A percentile compares a stretch with the other conserved stretches of the same genome.
Conservation (phyloP, 352 stramenopile genomes). For the Peronospora destructor region DNA sequence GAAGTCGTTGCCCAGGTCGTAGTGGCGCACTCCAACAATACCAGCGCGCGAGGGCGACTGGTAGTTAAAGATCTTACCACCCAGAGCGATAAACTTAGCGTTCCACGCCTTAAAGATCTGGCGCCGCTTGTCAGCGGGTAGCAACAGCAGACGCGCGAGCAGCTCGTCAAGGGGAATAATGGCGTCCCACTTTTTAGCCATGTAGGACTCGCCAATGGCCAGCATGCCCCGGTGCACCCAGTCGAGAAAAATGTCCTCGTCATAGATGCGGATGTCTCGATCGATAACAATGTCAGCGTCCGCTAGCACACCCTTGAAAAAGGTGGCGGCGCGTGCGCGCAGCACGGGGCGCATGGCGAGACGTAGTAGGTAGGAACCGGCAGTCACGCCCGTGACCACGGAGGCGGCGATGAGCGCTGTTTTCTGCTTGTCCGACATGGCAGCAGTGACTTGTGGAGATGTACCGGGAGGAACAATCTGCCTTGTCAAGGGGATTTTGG, state of each 20-base stretch:
- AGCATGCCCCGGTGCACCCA: constrained; percentile 82
- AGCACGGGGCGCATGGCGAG: constrained; percentile 64
- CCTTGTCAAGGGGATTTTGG: constrained; percentile 23
- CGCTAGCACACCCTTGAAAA: constrained; percentile 77
- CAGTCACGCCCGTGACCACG: constrained; percentile 50
- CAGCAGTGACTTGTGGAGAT: constrained; percentile 1
- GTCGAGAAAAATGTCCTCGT: constrained; percentile 82
- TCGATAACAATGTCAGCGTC: constrained; percentile 77
- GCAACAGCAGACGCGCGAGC: constrained; percentile 61
- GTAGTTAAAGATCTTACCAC: constrained; percentile 82
- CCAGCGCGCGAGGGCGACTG: constrained; percentile 76
- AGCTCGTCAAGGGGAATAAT: constrained; percentile 74
- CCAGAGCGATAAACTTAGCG: constrained; percentile 69
- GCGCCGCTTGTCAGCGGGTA: constrained; percentile 66
- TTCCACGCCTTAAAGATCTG: constrained; percentile 86
- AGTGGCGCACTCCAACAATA: constrained; percentile 81
- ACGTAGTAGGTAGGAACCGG: constrained; percentile 64
- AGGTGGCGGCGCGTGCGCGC: constrained; percentile 52
- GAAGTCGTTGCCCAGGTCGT: constrained; percentile 85
- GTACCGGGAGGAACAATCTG: not conserved
- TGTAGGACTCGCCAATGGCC: constrained; percentile 84
- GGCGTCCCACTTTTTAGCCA: constrained; percentile 83
- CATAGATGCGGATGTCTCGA: constrained; percentile 75
- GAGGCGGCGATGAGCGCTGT: constrained; percentile 62
- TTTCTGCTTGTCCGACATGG: constrained; percentile 57